These are phyloP conservation scores for Whalleya microplaca DNA, from an alignment of 2,329 filamentous ascomycete species.

Conservation along the genomic window DNA sequence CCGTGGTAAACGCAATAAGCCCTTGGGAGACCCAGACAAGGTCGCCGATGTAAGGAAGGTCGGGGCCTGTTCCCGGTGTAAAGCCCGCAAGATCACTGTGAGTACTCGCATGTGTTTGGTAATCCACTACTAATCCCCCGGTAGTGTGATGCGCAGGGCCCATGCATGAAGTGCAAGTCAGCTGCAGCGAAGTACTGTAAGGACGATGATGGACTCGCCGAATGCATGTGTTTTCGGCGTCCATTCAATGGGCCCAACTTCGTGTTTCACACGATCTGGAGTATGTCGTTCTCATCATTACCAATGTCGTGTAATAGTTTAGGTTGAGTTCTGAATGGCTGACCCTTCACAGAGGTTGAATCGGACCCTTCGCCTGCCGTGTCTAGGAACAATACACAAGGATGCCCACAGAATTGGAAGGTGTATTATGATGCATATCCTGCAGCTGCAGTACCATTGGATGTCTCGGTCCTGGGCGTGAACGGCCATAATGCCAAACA, in stretches of 20 bases:
- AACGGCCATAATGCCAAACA: conserved; percentile 16
- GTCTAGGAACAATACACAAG: conserved; percentile 6
- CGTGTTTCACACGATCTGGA: conserved; percentile 31
- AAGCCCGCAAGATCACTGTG: conserved; percentile 52
- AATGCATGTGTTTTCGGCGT: conserved; percentile 34
- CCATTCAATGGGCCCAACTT: conserved; percentile 19
- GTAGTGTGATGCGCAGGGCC: conserved; percentile 44
- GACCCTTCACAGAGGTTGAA: conserved; percentile 13
- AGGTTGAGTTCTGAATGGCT: conserved; percentile 7
- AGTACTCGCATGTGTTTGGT: conserved; percentile 35
- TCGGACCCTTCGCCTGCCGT: neutral
- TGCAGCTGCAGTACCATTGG: conserved; percentile 12
- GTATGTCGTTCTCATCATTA: conserved; percentile 18
- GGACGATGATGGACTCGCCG: conserved; percentile 26
- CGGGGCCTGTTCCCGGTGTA: conserved; percentile 53
- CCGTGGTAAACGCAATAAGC: conserved; percentile 35
- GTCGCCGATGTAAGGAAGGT: conserved; percentile 54
- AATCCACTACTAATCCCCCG: conserved; percentile 17
- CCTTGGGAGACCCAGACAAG: conserved; percentile 42
- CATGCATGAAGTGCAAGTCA: conserved; percentile 35
- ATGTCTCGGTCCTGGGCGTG: conserved; percentile 21
- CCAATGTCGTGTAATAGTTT: neutral
- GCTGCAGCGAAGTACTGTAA: conserved; percentile 30
- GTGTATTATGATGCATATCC: conserved; percentile 24
- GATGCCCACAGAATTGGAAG: conserved; percentile 11